Evolutionary conservation across 306 rosid species (phyloP), one percentile per base, ranked within the genome.

Genomic region (Cicer cuneatum): DNA sequence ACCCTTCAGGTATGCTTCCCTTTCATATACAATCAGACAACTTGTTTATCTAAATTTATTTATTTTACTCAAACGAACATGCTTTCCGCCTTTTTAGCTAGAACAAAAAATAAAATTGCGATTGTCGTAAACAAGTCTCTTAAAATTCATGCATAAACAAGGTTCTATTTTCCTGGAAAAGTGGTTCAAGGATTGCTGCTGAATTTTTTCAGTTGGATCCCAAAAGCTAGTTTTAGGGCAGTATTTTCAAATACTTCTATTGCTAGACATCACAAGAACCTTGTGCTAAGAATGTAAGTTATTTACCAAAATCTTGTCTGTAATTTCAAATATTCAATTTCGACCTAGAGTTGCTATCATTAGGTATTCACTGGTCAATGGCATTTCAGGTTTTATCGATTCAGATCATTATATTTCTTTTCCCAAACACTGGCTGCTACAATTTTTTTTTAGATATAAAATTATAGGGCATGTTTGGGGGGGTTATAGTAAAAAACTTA

Each of bases 1-100:
- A 95, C 99, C 48, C 99, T 95, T 66, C 99, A 95, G 99, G 99
- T 92, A 85, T 80, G 77, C 15, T 69, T 78, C 39, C 58, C 75
- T 79, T 81, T 65, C 78, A 73, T 60, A 46, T 58, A 67, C 10
- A 11, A 47, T 24, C 61, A 10, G 19, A 35, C 24, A 51, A 21
- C 29, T 67, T 24, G 1, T 6, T 66, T 48, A 51, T n/a, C 6
- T 10, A 45, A 33, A 33, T 73, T 10, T 33, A 6, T 56, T 46
- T 24, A 3, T 45, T 45, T 63, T 40, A 42, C 47, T 67, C 35
- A 19, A 4, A 21, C 1, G 63, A 24, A 57, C 76, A 8, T 43
- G 10, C 46, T 41, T 68, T 29, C 60, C 6, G 5, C 38, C 56
- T 51, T 38, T 5, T 66, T 21, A 3, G 49, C 45, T 76, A 51